Percentiles rank a stretch among this genome's conserved stretches.
Conservation (phyloP, 441 rosid species). For the Pelargonium australe region DNA sequence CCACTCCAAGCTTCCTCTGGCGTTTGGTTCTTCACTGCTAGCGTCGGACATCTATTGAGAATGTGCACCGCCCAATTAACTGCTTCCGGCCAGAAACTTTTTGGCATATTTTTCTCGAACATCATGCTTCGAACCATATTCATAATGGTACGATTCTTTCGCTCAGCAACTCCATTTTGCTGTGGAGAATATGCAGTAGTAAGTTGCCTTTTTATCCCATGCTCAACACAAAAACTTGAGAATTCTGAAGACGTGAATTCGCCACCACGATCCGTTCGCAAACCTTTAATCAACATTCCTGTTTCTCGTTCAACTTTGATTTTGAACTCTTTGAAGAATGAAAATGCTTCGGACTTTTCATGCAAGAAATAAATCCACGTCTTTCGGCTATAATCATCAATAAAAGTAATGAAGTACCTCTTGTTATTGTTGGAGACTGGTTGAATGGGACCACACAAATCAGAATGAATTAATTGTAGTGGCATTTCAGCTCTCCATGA, state of each 20-base stretch:
- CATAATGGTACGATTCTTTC: not conserved
- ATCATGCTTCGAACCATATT: not conserved
- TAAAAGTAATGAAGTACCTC: not conserved
- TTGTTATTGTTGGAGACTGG: not conserved
- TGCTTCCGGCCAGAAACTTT: not conserved
- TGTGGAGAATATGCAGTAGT: not conserved
- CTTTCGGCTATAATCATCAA: constrained; percentile 7
- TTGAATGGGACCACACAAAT: not conserved
- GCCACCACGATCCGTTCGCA: constrained; percentile 11
- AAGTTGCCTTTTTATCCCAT: not conserved
- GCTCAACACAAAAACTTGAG: not conserved
- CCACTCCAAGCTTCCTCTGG: constrained; percentile 3
- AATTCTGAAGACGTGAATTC: no score
- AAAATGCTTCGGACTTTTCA: not conserved
- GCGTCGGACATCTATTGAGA: not conserved
- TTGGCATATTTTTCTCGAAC: not conserved
- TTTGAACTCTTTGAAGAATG: not conserved
- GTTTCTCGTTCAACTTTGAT: constrained; percentile 4
- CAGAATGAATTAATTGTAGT: not conserved
- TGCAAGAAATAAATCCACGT: constrained; percentile 6
- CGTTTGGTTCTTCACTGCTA: not conserved
- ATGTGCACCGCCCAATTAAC: not conserved
- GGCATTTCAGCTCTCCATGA: not conserved
- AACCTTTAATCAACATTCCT: not conserved
- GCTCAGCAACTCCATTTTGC: not conserved